Base-by-base conservation (phyloP, 2,329 filamentous ascomycete genomes). In the Aureobasidium uvarum region DNA sequence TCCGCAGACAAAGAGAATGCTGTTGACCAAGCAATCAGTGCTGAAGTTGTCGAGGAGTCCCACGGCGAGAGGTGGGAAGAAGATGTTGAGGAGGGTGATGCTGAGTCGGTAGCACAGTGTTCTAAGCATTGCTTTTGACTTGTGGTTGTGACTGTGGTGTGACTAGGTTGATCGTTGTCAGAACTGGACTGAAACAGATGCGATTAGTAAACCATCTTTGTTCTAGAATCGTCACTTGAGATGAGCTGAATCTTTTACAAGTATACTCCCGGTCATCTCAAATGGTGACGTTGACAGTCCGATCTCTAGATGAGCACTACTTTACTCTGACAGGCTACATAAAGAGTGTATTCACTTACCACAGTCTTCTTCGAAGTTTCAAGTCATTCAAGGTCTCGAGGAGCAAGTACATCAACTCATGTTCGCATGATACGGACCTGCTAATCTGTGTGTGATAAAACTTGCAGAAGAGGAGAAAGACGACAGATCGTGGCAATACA, bases 21-120 rank as follows among this genome's bases (percentile, higher is more conserved):
- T 75, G 67, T 78, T 79, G 45, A 79, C 67, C 48, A 75, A 62
- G 36, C 71, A 72, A 66, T 79, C 77, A 63, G 67, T 71, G 13
- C 73, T 73, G 14, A 72, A 70, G 5, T 77, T 77, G 48, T 72
- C 73, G 23, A 80, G 69, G 55, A 78, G 73, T 23, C 73, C 66
- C 5, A 80, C 74, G 4, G 75, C 72, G 4, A 77, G 66, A 0
- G 77, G 77, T 4, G 77, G 77, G 65, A 77, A 79, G 71, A 79
- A 71, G 62, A 79, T 72, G 71, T 79, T 79, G 68, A 77, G 69
- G 54, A 72, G 58, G 39, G 72, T 73, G 52, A 78, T 72, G 66
- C 71, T 66, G 60, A 77, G 66, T 41, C 76, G 75, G 16, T 62
- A 62, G 58, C 45, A 62, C 20, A 62, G 45, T 20, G 58, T 62